Evolutionary conservation across 1,284 basidiomycete species (phyloP).

Genomic region (Jaminaea rosea): DNA sequence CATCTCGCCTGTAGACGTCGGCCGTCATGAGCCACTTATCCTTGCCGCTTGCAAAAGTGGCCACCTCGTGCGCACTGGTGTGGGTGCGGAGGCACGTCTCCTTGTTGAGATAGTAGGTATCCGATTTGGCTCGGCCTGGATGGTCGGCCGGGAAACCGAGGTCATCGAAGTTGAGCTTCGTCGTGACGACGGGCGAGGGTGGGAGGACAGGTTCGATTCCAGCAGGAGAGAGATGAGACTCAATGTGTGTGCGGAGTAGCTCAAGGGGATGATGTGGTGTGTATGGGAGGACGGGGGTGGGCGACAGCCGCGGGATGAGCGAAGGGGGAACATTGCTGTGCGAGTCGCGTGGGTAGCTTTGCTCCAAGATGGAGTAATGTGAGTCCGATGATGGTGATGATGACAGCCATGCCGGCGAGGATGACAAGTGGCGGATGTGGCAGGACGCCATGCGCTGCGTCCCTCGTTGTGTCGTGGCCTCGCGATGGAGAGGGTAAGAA

Average conservation of each 20-base stretch:
- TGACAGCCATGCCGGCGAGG: too few species aligned
- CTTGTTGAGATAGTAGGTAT: constrained; percentile 92
- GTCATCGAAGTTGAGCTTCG: constrained; percentile 90
- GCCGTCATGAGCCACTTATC: constrained; percentile 84
- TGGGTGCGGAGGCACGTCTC: constrained; percentile 89
- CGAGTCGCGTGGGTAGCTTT: constrained; percentile 60
- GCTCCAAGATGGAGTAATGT: constrained; percentile 4
- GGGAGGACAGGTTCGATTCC: too few species aligned
- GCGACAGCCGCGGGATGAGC: constrained; percentile 66
- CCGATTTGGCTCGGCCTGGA: constrained; percentile 77
- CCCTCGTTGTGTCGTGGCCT: too few species aligned
- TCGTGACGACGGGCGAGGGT: constrained; percentile 77
- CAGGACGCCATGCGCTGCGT: too few species aligned
- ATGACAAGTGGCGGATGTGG: too few species aligned
- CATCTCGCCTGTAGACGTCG: constrained; percentile 97
- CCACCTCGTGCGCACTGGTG: constrained; percentile 94
- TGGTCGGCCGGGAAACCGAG: constrained; percentile 88
- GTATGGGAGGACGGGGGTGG: constrained; percentile 60
- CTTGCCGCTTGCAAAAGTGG: constrained; percentile 68
- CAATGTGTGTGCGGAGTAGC: constrained; percentile 75
- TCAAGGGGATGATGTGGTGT: constrained; percentile 72
- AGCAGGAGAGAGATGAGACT: constrained; percentile 71
- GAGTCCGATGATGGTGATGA: too few species aligned
- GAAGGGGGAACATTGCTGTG: constrained; percentile 77
- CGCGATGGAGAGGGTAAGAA: too few species aligned